Percentiles rank a stretch among this genome's conserved stretches.
These are phyloP conservation scores for Aspergillus chevalieri DNA, from an alignment of 2,329 filamentous ascomycete genomes.

Conservation along the genomic window DNA sequence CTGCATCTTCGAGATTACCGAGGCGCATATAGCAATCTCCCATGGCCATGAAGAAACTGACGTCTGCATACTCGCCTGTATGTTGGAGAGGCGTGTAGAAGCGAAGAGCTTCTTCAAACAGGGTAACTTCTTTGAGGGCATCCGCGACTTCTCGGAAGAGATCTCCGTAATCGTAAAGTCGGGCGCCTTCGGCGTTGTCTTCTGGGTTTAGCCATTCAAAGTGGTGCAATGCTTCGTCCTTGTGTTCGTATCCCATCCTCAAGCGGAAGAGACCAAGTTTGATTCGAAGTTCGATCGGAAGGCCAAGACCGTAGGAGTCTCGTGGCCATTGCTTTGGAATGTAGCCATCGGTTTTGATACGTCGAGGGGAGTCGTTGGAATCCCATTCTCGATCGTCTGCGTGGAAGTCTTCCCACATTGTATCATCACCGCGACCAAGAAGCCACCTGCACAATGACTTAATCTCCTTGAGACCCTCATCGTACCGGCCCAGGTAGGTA, in stretches of 20 bases:
- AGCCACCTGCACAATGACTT: conserved; percentile 76
- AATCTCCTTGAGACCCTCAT: conserved; percentile 61
- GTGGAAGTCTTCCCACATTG: conserved; percentile 66
- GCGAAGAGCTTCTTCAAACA: conserved; percentile 51
- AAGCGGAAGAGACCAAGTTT: conserved; percentile 82
- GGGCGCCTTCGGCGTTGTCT: conserved; percentile 45
- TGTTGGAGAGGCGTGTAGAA: conserved; percentile 51
- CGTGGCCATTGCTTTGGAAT: conserved; percentile 47
- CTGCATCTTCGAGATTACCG: conserved; percentile 61
- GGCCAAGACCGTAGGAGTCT: conserved; percentile 61
- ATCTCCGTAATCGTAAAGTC: conserved; percentile 64
- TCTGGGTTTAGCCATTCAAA: conserved; percentile 65
- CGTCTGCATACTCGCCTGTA: conserved; percentile 43
- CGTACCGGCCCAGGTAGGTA: conserved; percentile 56
- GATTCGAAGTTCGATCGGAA: conserved; percentile 76
- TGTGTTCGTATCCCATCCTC: conserved; percentile 55
- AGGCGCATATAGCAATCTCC: conserved; percentile 60
- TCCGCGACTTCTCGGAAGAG: conserved; percentile 69
- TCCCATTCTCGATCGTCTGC: conserved; percentile 90
- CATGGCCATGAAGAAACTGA: conserved; percentile 46
- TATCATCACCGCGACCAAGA: conserved; percentile 66
- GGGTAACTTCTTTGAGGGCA: conserved; percentile 46
- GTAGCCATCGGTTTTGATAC: conserved; percentile 58
- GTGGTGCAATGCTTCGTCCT: conserved; percentile 67
- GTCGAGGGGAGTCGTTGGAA: conserved; percentile 59